Percentiles rank a stretch among this genome's conserved stretches.
These are phyloP conservation scores for Leccinellum albellum DNA, from an alignment of 768 basidiomycete species.

Conservation along the genomic window DNA sequence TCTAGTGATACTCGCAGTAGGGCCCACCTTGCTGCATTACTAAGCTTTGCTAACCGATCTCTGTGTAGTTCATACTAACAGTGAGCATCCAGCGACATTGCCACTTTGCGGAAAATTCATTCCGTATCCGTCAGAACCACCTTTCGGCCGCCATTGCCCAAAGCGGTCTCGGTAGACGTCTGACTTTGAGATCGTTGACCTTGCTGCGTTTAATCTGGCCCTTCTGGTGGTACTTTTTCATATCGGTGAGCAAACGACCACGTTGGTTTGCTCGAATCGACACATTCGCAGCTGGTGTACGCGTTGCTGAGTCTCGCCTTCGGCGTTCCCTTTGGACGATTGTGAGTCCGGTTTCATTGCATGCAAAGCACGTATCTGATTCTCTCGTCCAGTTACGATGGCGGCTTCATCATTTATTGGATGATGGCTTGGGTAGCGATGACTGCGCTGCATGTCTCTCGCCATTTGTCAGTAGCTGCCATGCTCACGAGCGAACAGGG, in stretches of 20 bases:
- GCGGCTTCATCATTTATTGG: conserved; percentile 64
- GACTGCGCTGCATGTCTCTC: conserved; percentile 46
- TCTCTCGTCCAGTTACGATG: conserved; percentile 36
- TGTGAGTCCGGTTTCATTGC: conserved; percentile 28
- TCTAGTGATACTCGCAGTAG: conserved; percentile 35
- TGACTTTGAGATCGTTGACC: conserved; percentile 38
- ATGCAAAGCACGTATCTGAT: not conserved
- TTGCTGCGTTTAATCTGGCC: conserved; percentile 39
- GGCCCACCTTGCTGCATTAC: not conserved
- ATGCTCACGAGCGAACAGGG: conserved; percentile 35
- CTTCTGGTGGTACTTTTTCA: conserved; percentile 38
- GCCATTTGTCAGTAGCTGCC: not conserved
- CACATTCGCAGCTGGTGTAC: conserved; percentile 47
- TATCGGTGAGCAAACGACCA: conserved; percentile 32
- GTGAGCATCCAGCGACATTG: conserved; percentile 7
- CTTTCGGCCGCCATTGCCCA: conserved; percentile 31
- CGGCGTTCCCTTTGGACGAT: conserved; percentile 50
- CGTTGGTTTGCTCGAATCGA: not conserved
- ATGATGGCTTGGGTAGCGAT: conserved; percentile 60
- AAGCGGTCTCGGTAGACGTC: conserved; percentile 38
- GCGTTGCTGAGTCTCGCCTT: conserved; percentile 59
- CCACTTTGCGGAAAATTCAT: not conserved
- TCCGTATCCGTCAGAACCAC: conserved; percentile 25
- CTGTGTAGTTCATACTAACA: conserved; percentile 26
- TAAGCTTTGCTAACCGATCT: conserved; percentile 2